Evolutionary conservation across 1,139 yeast species (phyloP).

Genomic region (Taphrina confusa): DNA sequence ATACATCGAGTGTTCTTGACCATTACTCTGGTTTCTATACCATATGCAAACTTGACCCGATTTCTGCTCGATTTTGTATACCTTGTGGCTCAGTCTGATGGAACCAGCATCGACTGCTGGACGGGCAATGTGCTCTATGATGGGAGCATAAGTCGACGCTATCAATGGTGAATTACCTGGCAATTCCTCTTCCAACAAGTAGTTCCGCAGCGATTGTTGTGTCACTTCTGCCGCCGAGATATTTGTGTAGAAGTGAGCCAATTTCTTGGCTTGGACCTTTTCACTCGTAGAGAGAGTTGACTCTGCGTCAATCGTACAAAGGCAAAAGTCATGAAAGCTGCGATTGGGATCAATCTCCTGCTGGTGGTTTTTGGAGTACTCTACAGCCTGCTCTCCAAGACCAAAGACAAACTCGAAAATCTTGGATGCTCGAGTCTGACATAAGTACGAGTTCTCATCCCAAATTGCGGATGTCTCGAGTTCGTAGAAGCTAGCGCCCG

Average conservation of each 20-base stretch:
- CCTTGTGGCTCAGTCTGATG: background rate
- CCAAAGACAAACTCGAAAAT: constrained; percentile 17
- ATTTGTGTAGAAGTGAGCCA: constrained; percentile 22
- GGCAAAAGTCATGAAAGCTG: constrained; percentile 13
- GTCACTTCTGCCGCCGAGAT: constrained; percentile 22
- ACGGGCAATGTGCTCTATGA: constrained; percentile 2
- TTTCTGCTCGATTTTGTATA: background rate
- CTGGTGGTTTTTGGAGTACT: constrained; percentile 3
- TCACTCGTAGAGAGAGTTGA: background rate
- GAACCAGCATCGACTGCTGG: background rate
- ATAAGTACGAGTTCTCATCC: constrained; percentile 2
- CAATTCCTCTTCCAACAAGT: constrained; percentile 15
- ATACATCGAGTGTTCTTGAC: constrained; percentile 34
- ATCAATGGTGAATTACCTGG: constrained; percentile 19
- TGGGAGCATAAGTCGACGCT: constrained; percentile 17
- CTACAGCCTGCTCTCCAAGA: constrained; percentile 8
- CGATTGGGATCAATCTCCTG: background rate
- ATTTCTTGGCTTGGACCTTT: constrained; percentile 5
- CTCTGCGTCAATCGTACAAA: background rate
- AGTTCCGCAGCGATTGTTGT: constrained; percentile 15
- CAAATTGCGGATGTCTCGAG: constrained; percentile 9
- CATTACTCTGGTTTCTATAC: background rate
- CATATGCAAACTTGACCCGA: background rate
- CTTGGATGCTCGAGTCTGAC: background rate
- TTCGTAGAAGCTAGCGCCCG: constrained; percentile 1